Evolutionary conservation across 2,329 filamentous ascomycete species (phyloP), one percentile per base, ranked within the genome.

Genomic region (Ophiostoma angusticollis): DNA sequence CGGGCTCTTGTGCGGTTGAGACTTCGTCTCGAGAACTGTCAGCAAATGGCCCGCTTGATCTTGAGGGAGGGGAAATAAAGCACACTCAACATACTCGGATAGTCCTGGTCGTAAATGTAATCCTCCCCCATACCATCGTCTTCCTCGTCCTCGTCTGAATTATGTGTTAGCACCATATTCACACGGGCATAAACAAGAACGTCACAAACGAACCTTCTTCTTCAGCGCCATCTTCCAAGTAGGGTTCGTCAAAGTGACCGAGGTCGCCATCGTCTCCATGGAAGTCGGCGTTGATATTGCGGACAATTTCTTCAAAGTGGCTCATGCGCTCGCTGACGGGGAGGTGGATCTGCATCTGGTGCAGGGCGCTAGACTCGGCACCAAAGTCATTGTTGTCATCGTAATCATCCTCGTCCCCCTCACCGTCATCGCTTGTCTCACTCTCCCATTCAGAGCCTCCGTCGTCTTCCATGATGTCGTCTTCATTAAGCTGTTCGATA

Each of bases 51-150:
- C n/a, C n/a, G 23, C 11, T 24, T 6, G 23, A 6, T 24, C 23
- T 6, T 24, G 21, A 13, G 29, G 19, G 42, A 31, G 35, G 37
- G 39, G 29, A 37, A 29, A 32, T 6, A 31, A 16, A 13, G 16
- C 18, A 33, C 21, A 22, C 32, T 41, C 23, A 39, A 65, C 68
- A 59, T 63, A 74, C 70, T 62, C 42, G 69, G 64, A 56, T 70
- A 74, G 23, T 68, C 68, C 18, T 73, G 70, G 43, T 76, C 72
- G 44, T 74, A 78, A 42, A 72, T 63, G 50, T 75, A 76, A 39
- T 77, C 71, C 36, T 84, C 80, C 31, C 78, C 78, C 48, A 81
- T 70, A 13, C 79, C 78, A 29, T 82, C 80, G 14, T 82, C 80
- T 14, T 82, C 78, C 33, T 85, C 83, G 5, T 74, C 71, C 6